Evolutionary conservation across 257 asterid species (phyloP).

Genomic region (Paraleonurus japonicus): DNA sequence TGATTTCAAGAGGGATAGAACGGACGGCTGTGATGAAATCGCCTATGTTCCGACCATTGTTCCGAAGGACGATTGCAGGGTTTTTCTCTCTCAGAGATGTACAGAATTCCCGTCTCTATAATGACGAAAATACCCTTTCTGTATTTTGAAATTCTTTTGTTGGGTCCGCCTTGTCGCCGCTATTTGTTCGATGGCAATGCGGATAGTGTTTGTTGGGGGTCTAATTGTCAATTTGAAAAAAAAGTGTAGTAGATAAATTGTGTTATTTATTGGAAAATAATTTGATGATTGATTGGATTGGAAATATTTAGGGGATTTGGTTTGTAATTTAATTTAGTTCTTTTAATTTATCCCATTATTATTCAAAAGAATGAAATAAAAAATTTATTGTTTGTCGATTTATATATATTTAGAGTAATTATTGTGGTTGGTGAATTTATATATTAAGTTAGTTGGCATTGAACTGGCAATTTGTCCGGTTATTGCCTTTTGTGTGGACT

Average conservation of each 20-base stretch:
- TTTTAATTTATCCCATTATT: slow-evolving; percentile 4
- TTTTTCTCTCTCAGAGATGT: slow-evolving; percentile 55
- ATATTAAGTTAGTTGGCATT: slow-evolving; percentile 26
- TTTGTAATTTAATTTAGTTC: slow-evolving; percentile 28
- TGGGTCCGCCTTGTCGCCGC: not conserved
- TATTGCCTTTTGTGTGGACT: not conserved
- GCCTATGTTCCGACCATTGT: slow-evolving; percentile 79
- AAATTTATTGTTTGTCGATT: slow-evolving; percentile 4
- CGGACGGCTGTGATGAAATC: slow-evolving; percentile 89
- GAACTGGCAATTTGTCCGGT: slow-evolving; percentile 33
- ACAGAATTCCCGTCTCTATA: slow-evolving; percentile 39
- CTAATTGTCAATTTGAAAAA: slow-evolving; percentile 3
- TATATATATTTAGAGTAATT: not conserved
- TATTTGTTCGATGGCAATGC: not conserved
- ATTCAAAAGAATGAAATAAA: slow-evolving; percentile 13
- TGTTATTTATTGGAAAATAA: slow-evolving; percentile 21
- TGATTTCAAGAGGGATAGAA: slow-evolving; percentile 64
- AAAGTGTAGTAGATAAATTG: not conserved
- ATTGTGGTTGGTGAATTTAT: not conserved
- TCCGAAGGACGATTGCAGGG: slow-evolving; percentile 86
- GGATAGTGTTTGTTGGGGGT: slow-evolving; percentile 15
- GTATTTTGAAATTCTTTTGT: not conserved
- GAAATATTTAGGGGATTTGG: slow-evolving; percentile 24
- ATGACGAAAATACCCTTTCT: slow-evolving; percentile 32
- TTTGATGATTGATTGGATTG: slow-evolving; percentile 32